Evolutionary conservation across 2,329 filamentous ascomycete genomes (phyloP), one percentile per base, ranked within the genome.

Genomic region (Arthrobotrys pseudoclavata): DNA sequence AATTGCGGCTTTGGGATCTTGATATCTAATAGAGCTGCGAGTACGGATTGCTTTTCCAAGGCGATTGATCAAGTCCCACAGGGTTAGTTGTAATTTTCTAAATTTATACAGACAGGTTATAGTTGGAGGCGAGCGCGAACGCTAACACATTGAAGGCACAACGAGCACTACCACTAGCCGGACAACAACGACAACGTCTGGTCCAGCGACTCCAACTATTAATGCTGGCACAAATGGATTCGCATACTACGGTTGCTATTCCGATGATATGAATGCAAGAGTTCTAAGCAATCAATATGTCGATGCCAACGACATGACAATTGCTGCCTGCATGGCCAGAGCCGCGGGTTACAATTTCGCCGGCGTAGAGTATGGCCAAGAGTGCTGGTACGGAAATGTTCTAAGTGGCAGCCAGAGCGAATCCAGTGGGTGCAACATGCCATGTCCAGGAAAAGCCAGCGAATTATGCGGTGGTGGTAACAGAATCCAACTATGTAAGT

Each of bases 401-500:
- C 61, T 76, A 1, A 50, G 37, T 7, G 18, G 57, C 4, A 42
- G 40, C 22, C 18, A 60, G 9, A 2, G 67, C 48, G 34, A 52
- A 10, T 60, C 55, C 0, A 75, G 62, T 6, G 78, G 87, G 77
- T 89, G 88, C 82, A 86, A 87, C 82, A 88, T 84, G 70, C 81
- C 84, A 42, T 89, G 88, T 76, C 80, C 83, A 0, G 88, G 87
- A 0, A 84, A 86, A 50, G 71, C 85, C 29, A 85, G 85, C 72
- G 84, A 88, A 80, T 84, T 86, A 15, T 89, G 88, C 52, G 88
- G 88, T 60, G 88, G 88, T 1, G 86, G 88, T 60, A 86, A 63
- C 18, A 47, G 60, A 48, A 63, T 63, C 29, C 60, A 63, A 24
- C 60, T 63, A 20, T 63, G 60, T 63, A 63, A 48, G 60, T 62